A percentile compares a stretch with the other conserved stretches of the same genome.
These are phyloP conservation scores for Galeopsis tetrahit DNA, from an alignment of 257 asterid species.

Conservation along the genomic window DNA sequence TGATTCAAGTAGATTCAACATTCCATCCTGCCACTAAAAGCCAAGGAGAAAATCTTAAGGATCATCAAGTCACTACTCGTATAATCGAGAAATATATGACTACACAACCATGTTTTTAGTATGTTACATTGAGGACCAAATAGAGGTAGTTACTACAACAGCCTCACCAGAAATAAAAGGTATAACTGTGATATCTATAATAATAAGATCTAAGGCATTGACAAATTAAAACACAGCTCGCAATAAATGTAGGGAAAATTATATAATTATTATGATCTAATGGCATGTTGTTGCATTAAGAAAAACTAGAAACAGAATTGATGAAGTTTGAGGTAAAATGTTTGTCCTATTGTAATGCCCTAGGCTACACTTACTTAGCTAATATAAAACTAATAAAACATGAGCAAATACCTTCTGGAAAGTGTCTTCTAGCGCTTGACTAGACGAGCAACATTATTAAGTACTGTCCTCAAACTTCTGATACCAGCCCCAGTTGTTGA, in stretches of 20 bases:
- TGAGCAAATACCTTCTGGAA: conserved; percentile 29
- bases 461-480: conserved; percentile 85
- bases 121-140: too few relatives aligned
- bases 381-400: conserved; percentile 22
- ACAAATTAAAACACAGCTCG: neutral
- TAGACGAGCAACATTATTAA: conserved; percentile 75
- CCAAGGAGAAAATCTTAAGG: too few relatives aligned
- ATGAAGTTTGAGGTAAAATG: conserved; percentile 18
- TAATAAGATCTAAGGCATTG: neutral
- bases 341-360: neutral
- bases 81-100: too few relatives aligned
- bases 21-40: too few relatives aligned
- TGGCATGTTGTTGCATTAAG: neutral
- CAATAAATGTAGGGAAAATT: neutral
- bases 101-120: too few relatives aligned
- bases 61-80: too few relatives aligned
- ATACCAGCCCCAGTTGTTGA: conserved; percentile 95
- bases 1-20: too few relatives aligned
- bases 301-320: conserved; percentile 16
- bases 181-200: conserved; percentile 6
- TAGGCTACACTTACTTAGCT: neutral
- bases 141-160: too few relatives aligned
- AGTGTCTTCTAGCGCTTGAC: conserved; percentile 50
- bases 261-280: neutral
- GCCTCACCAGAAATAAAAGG: too few relatives aligned